phyloP scores from a whole-genome alignment of 805 yeast genomes.

The Zygosaccharomyces bisporus region DNA sequence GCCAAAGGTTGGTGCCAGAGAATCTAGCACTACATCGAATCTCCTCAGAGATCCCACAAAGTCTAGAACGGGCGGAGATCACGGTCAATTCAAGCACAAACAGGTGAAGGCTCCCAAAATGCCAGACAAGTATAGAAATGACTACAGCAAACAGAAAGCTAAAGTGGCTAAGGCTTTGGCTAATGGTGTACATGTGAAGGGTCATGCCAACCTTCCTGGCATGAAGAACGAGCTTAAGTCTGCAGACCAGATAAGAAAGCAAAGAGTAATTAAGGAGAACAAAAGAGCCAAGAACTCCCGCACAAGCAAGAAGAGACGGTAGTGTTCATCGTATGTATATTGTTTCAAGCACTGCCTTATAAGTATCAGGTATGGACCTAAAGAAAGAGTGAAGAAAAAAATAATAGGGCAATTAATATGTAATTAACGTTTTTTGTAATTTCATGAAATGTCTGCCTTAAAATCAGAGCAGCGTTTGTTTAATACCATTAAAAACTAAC shows the following conservation, averaged over 20 bases:
- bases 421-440: no score
- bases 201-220: conserved; percentile 44
- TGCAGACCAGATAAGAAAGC: conserved; percentile 74
- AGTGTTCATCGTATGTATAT: conserved; percentile 2
- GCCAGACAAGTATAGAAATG: conserved; percentile 90
- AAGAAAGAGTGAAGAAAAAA: no score
- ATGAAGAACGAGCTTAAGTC: conserved; percentile 53
- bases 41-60: conserved; percentile 34
- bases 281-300: conserved; percentile 82
- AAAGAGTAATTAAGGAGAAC: conserved; percentile 64
- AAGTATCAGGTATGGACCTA: no score
- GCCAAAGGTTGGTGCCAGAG: conserved; percentile 53
- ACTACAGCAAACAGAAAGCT: conserved; percentile 75
- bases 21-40: conserved; percentile 37
- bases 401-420: no score
- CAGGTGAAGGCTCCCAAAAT: conserved; percentile 74
- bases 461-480: no score
- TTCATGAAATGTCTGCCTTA: no score
- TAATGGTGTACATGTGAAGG: conserved; percentile 68
- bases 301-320: conserved; percentile 46
- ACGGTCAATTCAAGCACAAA: conserved; percentile 66
- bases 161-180: conserved; percentile 78
- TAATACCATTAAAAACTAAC: no score
- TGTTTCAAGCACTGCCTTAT: no score
- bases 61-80: conserved; percentile 28